Base-by-base conservation (phyloP, 257 asterid species). In the Dorcoceras hygrometricum region DNA sequence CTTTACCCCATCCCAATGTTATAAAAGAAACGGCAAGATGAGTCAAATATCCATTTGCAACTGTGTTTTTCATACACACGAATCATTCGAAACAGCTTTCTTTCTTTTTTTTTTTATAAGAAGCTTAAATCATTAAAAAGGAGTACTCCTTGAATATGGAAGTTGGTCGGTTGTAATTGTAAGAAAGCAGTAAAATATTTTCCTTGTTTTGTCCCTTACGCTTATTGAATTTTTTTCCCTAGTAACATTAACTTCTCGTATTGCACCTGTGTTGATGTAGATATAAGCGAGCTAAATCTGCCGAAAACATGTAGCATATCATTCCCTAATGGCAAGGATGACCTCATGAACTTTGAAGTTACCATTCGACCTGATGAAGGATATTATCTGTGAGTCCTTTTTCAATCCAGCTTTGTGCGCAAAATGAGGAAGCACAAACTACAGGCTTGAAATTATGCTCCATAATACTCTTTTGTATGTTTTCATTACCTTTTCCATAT, bases 271-370 rank as follows among this genome's bases (percentile, higher is more conserved):
- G 57, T 62, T 57, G 24, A 61, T 73, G 77, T 59, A 86, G 89
- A 86, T 78, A 86, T 86, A 62, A 83, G 87, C 56, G 93, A 86
- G 70, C 67, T 86, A 60, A 86, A 83, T 74, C 79, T 86, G 23
- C 93, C 87, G 4, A 78, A 76, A 63, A 81, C 83, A 56, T 86
- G 89, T 66, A 70, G 57, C 66, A 83, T 86, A 23, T 57, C 83
- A 48, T 86, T 86, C 74, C 87, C 89, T 48, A 83, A 81, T 78
- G 89, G 89, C 70, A 76, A 76, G 74, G 93, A 86, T 57, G 86
- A 86, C 48, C 83, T 86, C 16, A 86, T 86, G 93, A 83, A 74
- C 80, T 86, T 86, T 66, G 93, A 83, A 76, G 93, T 86, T 43
- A 76, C 93, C 51, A 81, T 86, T 73, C 74, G 80, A 62, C 89